Evolutionary conservation across 2,329 filamentous ascomycete genomes (phyloP), one percentile per base, ranked within the genome.

Genomic region (Botrytis galanthina): DNA sequence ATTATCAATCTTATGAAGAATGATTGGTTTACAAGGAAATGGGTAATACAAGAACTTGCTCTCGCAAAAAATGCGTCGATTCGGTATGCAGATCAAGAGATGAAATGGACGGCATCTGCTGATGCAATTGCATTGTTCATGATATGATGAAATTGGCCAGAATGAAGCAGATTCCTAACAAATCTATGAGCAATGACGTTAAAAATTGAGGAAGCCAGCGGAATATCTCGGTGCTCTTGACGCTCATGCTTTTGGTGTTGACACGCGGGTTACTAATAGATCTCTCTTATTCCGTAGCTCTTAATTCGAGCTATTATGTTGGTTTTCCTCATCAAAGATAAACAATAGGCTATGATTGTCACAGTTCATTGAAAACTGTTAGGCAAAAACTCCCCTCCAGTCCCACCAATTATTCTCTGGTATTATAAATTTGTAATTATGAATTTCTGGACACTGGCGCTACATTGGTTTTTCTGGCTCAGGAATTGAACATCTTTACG

Each of bases 31-130:
- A 80, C 76, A 22, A 78, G 82, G 3, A 77, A 82, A 0, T 84
- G 83, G 83, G 79, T 84, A 0, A 79, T 84, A 0, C 83, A 84
- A 71, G 83, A 84, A 70, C 80, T 84, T 29, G 80, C 81, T 0
- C 75, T 84, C 1, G 81, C 83, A 0, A 75, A 73, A 32, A 74
- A 75, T 2, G 82, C 81, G 3, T 76, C 73, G 1, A 76, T 85
- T 1, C 79, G 80, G 39, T 84, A 83, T 73, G 84, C 83, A 3
- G 37, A 70, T 1, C 74, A 69, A 18, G 63, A 69, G 63, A 62
- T 73, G 18, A 59, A 69, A 83, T 68, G 72, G 59, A 10, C 9
- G 22, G 54, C 22, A 35, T 22, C 46, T 37, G 54, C 54, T 32
- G 76, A 78, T 72, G 74, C 75, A 7, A 74, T 78, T 59, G 75